Base-by-base conservation (phyloP, 2,329 filamentous ascomycete genomes). In the Aspergillus sp. region DNA sequence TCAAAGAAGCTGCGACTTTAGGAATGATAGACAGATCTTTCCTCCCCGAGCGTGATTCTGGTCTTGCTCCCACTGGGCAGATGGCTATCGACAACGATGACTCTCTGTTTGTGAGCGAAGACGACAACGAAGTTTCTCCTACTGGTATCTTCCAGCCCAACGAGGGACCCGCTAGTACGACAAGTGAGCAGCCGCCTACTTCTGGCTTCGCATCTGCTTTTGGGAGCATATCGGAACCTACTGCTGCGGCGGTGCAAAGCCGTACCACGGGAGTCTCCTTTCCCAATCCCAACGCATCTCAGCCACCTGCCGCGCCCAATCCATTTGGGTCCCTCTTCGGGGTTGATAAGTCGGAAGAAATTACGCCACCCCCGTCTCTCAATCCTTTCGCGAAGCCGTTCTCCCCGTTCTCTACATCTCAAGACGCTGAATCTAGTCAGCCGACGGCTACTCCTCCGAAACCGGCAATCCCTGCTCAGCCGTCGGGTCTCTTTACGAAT, bases 21-120 rank as follows among this genome's bases (percentile, higher is more conserved):
- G 80, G 80, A 8, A 76, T 84, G 73, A 71, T 86, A 42, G 77
- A 80, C n/a, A 72, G 73, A 8, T 70, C 68, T 22, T 68, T 73
- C 15, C 65, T 79, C 22, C 65, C 64, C 30, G 59, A 65, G 46
- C 67, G 70, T 52, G 62, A 63, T 57, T 52, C 60, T 49, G 46
- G 61, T 51, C 53, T 59, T 15, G 59, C 65, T 52, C 60, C 62
- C 34, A 64, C 72, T 50, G 64, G 68, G 33, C 67, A 66, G 54
- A 61, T 66, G 13, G 56, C 61, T 30, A 65, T 66, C 12, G 41
- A 54, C 22, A 69, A 72, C 13, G 70, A 76, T n/a, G 71, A 73
- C 50, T 68, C 67, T 6, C 68, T 77, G 33, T 76, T 77, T 51
- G 71, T 76, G 47, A 70, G 68, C 54, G 71, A 74, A 41, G 68